Base-by-base conservation (phyloP, 345 rosid species). In the Citrus unshiu region DNA sequence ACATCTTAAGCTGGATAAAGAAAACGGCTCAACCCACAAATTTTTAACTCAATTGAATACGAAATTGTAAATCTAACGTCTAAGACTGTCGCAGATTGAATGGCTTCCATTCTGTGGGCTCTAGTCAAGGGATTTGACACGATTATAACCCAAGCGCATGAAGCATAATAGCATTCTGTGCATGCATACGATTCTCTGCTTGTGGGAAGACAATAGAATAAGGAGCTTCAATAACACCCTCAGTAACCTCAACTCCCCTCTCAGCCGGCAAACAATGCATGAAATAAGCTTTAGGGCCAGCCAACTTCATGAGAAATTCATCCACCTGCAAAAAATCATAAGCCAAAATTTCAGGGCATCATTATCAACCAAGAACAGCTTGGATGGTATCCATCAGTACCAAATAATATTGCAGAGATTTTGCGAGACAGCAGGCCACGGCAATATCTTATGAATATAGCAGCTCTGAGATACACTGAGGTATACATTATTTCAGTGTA, bases 251-350 rank as follows among this genome's bases (percentile, higher is more conserved):
- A 0, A 91, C 93, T 61, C 97, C 98, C 82, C 98, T 92, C 78
- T 94, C 98, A 13, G 98, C 99, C n/a, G 95, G 99, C 81, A 94
- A 86, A 87, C 99, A 96, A 71, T 96, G 99, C 98, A 96, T 94
- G 86, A 94, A 94, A 81, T 81, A 94, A 74, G 98, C 98, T 84
- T 88, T 87, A 35, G 93, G 87, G 4, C 98, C 97, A 6, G 98
- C 98, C 70, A 93, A 70, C 81, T 93, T 89, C 99, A 96, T 90
- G 7, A 96, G 88, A 65, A 87, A 84, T 87, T 92, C 93, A 72
- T 93, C 95, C 68, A 96, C 95, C 99, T 96, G 88, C 78, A 87
- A 71, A 60, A 35, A 0, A 43, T 64, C 49, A 6, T n/a, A 71
- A 2, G 70, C 27, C 63, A 40, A 79, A n/a, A 12, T 37, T 60